These are phyloP conservation scores for Hypoxylon rubiginosum DNA, from an alignment of 2,329 filamentous ascomycete species.

Conservation along the genomic window DNA sequence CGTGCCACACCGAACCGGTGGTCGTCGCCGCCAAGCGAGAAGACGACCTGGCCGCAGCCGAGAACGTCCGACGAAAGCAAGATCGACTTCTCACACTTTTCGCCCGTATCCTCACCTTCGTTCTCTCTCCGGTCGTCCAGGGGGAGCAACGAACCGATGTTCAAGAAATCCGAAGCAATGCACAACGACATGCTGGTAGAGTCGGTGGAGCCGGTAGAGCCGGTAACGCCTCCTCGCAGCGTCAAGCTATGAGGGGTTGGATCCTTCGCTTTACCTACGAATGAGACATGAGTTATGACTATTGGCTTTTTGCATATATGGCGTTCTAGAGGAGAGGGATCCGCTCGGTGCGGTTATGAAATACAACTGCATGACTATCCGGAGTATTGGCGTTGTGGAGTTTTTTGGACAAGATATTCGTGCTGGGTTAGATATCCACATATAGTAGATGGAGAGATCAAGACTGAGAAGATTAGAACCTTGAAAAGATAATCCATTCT, in stretches of 20 bases:
- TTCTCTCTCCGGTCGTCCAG: conserved; percentile 33
- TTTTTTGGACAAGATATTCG: background rate
- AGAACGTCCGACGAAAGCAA: conserved; percentile 35
- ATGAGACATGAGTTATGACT: conserved; percentile 35
- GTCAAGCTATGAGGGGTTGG: conserved; percentile 12
- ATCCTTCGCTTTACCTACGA: background rate
- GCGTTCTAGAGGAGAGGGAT: conserved; percentile 10
- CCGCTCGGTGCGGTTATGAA: background rate
- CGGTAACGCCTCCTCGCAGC: conserved; percentile 31
- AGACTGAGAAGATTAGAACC: background rate
- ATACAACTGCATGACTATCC: conserved; percentile 16
- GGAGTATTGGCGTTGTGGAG: conserved; percentile 9
- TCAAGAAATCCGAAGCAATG: conserved; percentile 13
- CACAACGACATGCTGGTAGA: conserved; percentile 5
- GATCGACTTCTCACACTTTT: conserved; percentile 8
- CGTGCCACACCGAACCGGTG: conserved; percentile 26
- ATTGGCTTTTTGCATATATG: conserved; percentile 21
- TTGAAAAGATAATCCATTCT: background rate
- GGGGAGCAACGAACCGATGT: conserved; percentile 32
- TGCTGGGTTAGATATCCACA: background rate
- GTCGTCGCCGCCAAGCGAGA: conserved; percentile 34
- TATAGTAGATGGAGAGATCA: background rate
- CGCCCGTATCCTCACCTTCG: conserved; percentile 15
- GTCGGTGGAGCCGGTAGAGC: conserved; percentile 15
- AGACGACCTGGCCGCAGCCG: conserved; percentile 35